Percentiles rank a stretch among this genome's conserved stretches.
Evolutionary conservation across 192 early-diverging fungal genomes (phyloP).

Genomic region (Coemansia pectinata): DNA sequence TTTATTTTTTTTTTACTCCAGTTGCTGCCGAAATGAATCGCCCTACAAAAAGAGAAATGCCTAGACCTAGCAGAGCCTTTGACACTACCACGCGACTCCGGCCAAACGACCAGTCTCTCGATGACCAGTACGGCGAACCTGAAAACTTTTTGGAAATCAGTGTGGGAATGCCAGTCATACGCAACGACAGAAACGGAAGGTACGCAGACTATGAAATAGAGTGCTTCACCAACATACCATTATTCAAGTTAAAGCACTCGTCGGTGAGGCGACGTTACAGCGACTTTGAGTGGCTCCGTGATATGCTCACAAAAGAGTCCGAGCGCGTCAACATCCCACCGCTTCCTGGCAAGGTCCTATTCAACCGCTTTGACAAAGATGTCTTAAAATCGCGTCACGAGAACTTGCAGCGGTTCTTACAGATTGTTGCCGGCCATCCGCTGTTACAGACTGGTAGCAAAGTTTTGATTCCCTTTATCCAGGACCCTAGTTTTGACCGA

Average conservation of each 20-base stretch:
- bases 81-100: conserved; percentile 26
- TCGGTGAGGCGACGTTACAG: conserved; percentile 89
- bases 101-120: conserved; percentile 36
- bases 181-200: conserved; percentile 76
- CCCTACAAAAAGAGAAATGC: background rate
- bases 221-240: conserved; percentile 95
- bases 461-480: conserved; percentile 89
- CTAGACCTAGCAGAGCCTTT: conserved; percentile 19
- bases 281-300: conserved; percentile 99
- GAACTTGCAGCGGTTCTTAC: conserved; percentile 92
- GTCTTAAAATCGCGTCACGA: conserved; percentile 91
- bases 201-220: conserved; percentile 97
- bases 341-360: conserved; percentile 96
- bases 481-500: conserved; percentile 84
- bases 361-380: conserved; percentile 92
- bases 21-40: background rate
- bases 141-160: conserved; percentile 98
- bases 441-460: conserved; percentile 97
- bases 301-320: conserved; percentile 89
- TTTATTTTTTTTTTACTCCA: background rate
- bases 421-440: conserved; percentile 96
- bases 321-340: conserved; percentile 93
- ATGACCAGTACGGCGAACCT: conserved; percentile 77
- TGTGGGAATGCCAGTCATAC: conserved; percentile 85
- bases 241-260: conserved; percentile 86